These are phyloP conservation scores for Cardamine resedifolia DNA, from an alignment of 345 rosid species.

Conservation along the genomic window DNA sequence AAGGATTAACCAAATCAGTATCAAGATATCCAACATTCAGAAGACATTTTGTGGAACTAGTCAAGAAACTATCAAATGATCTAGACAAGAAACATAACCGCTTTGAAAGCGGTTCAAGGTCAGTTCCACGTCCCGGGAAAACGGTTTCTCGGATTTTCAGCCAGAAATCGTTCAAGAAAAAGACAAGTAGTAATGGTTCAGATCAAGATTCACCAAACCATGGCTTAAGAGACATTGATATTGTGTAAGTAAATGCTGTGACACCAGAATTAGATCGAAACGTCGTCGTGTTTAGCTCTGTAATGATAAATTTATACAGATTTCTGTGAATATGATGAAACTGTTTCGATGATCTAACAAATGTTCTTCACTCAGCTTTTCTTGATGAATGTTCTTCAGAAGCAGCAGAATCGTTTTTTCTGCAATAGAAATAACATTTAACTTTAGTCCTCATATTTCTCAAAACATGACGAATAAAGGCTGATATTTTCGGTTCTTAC, in stretches of 20 bases:
- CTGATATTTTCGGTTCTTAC: neutral
- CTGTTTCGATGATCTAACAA: conserved; percentile 31
- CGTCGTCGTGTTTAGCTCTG: neutral
- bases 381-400: conserved; percentile 39
- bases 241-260: conserved; percentile 38
- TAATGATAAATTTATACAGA: conserved; percentile 30
- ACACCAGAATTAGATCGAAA: conserved; percentile 15
- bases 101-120: conserved; percentile 30
- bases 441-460: neutral
- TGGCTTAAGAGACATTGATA: conserved; percentile 41
- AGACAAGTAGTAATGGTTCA: conserved; percentile 49
- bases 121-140: conserved; percentile 54
- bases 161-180: conserved; percentile 59
- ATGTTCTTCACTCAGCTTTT: neutral
- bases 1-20: conserved; percentile 73
- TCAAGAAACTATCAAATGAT: conserved; percentile 55
- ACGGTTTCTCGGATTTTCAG: conserved; percentile 55
- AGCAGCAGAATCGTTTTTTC: conserved; percentile 79
- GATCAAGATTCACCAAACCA: conserved; percentile 49
- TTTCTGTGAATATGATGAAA: conserved; percentile 15
- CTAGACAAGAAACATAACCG: conserved; percentile 54
- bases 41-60: conserved; percentile 59
- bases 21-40: conserved; percentile 85
- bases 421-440: conserved; percentile 39
- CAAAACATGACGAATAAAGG: neutral